Conservation (phyloP, 108 stramenopile genomes). For the Cyclotella atomus region DNA sequence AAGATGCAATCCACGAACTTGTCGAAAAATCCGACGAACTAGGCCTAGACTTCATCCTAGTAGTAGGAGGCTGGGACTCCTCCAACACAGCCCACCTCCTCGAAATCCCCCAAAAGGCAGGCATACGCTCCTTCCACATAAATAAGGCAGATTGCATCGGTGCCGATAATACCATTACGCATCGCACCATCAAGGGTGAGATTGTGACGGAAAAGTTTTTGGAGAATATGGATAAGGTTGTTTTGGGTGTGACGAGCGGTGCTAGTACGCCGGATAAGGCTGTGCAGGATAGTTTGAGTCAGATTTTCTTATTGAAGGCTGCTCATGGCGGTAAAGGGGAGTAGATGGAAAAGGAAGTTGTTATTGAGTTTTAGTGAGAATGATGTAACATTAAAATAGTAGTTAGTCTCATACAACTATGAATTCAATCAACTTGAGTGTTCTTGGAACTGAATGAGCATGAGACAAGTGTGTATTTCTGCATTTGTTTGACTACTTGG, state of each 20-base stretch:
- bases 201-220: slow-evolving; percentile 88
- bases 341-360: slow-evolving; percentile 1
- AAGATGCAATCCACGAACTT: slow-evolving; percentile 95
- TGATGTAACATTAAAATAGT: background rate
- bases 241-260: slow-evolving; percentile 95
- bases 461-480: too few species aligned
- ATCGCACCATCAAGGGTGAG: slow-evolving; percentile 81
- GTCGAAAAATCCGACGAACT: slow-evolving; percentile 71
- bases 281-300: slow-evolving; percentile 85
- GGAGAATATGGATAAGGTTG: slow-evolving; percentile 57
- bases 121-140: slow-evolving; percentile 92
- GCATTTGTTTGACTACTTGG: too few species aligned
- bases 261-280: slow-evolving; percentile 94
- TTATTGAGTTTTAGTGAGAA: too few species aligned
- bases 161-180: slow-evolving; percentile 90
- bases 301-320: slow-evolving; percentile 87
- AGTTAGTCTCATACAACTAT: too few species aligned
- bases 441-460: too few species aligned
- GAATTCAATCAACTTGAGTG: too few species aligned
- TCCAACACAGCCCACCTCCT: slow-evolving; percentile 96
- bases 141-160: slow-evolving; percentile 89
- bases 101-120: slow-evolving; percentile 89
- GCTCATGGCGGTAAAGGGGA: slow-evolving; percentile 27
- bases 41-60: slow-evolving; percentile 93
- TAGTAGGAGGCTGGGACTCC: slow-evolving; percentile 97